A percentile compares a stretch with the other conserved stretches of the same genome.
Evolutionary conservation across 768 basidiomycete species (phyloP).

Genomic region (Cystobasidium onofrii): DNA sequence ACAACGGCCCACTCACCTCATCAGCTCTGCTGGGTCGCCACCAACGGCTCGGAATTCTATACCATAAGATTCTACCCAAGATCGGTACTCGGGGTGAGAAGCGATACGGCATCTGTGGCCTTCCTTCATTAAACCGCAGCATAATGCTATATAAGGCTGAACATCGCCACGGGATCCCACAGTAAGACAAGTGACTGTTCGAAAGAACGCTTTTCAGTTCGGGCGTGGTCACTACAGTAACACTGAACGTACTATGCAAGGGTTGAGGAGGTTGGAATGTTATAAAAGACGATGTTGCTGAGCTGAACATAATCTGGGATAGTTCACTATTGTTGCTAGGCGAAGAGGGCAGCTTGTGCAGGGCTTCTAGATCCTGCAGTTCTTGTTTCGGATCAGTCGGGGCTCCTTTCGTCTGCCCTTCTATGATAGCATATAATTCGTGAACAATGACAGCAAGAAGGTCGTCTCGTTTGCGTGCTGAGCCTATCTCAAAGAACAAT

Average conservation of each 20-base stretch:
- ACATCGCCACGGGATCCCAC: conserved; percentile 96
- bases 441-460: conserved; percentile 67
- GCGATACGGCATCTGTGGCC: conserved; percentile 86
- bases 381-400: neutral
- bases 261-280: conserved; percentile 86
- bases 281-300: conserved; percentile 88
- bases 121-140: conserved; percentile 79
- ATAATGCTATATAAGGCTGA: conserved; percentile 92
- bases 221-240: too few relatives aligned
- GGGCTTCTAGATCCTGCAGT: neutral
- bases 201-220: too few relatives aligned
- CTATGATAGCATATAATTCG: conserved; percentile 67
- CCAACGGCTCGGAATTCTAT: conserved; percentile 92
- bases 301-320: conserved; percentile 92
- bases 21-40: conserved; percentile 92
- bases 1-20: conserved; percentile 51
- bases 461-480: conserved; percentile 67
- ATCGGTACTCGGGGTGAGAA: conserved; percentile 86
- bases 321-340: conserved; percentile 55
- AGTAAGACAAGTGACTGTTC: conserved; percentile 78
- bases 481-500: conserved; percentile 87
- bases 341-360: conserved; percentile 14
- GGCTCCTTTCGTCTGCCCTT: conserved; percentile 34
- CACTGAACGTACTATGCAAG: conserved; percentile 50
- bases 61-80: conserved; percentile 69